Evolutionary conservation across 202 grass and related monocot species (phyloP), one percentile per base, ranked within the genome.

Genomic region (Hordeum pubiflorum): DNA sequence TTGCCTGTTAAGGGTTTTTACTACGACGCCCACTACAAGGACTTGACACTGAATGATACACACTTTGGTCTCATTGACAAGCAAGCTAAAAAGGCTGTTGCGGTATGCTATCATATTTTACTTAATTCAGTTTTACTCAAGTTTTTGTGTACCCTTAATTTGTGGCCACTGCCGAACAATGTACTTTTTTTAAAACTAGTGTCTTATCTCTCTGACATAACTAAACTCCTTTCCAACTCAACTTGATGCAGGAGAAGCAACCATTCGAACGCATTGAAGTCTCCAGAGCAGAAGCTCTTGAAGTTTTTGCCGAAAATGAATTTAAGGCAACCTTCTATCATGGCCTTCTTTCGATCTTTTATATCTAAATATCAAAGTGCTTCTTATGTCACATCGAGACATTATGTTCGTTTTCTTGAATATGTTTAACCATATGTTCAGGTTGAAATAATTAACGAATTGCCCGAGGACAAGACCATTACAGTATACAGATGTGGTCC

Each of bases 221-320:
- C 9, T 58, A 27, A 71, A 52, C 37, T 82, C 50, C 48, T 74
- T 74, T 27, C 70, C 17, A 59, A 69, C 58, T 14, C 31, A 79
- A 63, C 75, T 50, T 67, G 31, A 63, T 91, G 61, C 83, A 99
- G 96, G 96, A 99, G 82, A 99, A 99, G 39, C 96, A 99, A 78
- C 89, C 87, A 78, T 99, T 99, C 72, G 91, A 99, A 85, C 90
- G 96, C 48, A 96, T 99, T 81, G 96, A 99, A 84, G 96, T 99
- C 43, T 85, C 89, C 40, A 96, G 96, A 81, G 86, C 78, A 20
- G 92, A 99, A 78, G 96, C 96, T 63, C 87, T 99, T 83, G 89
- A 96, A 90, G 89, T 99, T 37, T 99, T 99, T 56, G 69, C 87
- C 14, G 96, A 99, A 91, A 99, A 99, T 88, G 69, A 96, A 75